Percentiles rank a stretch among this genome's conserved stretches.
Evolutionary conservation across 2,329 filamentous ascomycete species (phyloP).

Genomic region (Alternaria sp.): DNA sequence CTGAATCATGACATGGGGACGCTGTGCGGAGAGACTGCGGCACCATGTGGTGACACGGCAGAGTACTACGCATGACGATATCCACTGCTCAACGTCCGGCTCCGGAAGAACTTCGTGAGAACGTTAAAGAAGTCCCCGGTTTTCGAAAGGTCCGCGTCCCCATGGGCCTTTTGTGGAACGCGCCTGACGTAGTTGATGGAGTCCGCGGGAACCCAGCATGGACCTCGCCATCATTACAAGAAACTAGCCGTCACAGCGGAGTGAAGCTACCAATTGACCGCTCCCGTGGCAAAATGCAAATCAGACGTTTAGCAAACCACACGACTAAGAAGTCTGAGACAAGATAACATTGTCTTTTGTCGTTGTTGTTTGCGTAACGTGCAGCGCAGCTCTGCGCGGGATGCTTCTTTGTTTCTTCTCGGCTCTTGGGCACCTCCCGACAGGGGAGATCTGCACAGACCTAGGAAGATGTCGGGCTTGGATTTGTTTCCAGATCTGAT

Average conservation of each 20-base stretch:
- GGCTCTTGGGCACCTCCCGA: constrained; percentile 6
- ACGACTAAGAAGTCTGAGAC: neutral
- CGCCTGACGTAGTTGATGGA: constrained; percentile 4
- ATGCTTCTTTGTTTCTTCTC: constrained; percentile 6
- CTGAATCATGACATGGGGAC: neutral
- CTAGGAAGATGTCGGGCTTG: constrained; percentile 15
- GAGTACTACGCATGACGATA: constrained; percentile 1
- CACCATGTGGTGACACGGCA: neutral
- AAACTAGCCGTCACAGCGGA: constrained; percentile 1
- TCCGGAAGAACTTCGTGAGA: neutral
- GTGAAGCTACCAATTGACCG: constrained; percentile 5
- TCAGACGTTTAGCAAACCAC: neutral
- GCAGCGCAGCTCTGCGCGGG: constrained; percentile 1
- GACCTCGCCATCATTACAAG: neutral
- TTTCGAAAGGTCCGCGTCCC: neutral
- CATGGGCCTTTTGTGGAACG: constrained; percentile 7
- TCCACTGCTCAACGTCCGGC: constrained; percentile 1
- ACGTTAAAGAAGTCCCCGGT: neutral
- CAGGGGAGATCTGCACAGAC: constrained; percentile 13
- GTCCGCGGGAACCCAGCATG: neutral
- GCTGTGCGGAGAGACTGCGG: neutral
- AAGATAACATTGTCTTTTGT: neutral
- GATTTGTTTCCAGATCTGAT: constrained; percentile 4
- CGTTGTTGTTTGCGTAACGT: neutral
- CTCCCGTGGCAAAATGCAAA: neutral